Base-by-base conservation (phyloP, 1,284 basidiomycete genomes). In the Cutaneotrichosporon cutaneum region DNA sequence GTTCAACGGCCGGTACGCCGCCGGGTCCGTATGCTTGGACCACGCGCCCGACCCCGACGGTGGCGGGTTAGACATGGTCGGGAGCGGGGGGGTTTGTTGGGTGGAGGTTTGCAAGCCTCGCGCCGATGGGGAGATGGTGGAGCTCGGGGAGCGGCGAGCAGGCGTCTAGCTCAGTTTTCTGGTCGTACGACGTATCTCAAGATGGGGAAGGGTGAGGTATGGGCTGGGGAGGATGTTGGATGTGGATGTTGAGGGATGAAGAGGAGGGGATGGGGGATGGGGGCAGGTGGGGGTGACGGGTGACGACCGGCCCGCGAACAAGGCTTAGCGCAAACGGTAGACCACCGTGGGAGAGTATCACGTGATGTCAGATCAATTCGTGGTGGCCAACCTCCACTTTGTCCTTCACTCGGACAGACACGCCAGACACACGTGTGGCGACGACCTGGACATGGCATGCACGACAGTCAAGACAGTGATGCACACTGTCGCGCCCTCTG, bases 1-100 rank as follows among this genome's bases (percentile, higher is more conserved):
- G 59, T 81, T 80, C 45, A 81, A 67, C 36, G 79, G 80, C 32
- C 80, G 62, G 61, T 80, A 79, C 32, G 48, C 58, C 3, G 63
- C 36, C 22, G 56, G 64, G 26, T 66, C 59, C 10, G 56, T 56
- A n/a, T n/a, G n/a, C 45, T 57, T 58, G 30, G 53, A 16, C 64
- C 61, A 66, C 26, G 50, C 59, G 54, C 54, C 56, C 54, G 59
- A 57, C 54, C 64, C 64, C 33, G 61, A 58, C 22, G 47, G 54
- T 48, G 58, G 64, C 7, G 64, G 61, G 33, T 58, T 58, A 48
- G 64, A 63, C 64, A 66, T 66, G 56, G 39, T 21, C n/a, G 42
- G 2, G 18, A 24, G 54, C 22, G 54, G 42, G 45, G 42, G 54
- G 24, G 16, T 39, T 10, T 30, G n/a, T 11, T 33, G 32, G 32